These are phyloP conservation scores for Eucalyptus paniculata DNA, from an alignment of 345 rosid genomes.

Conservation along the genomic window DNA sequence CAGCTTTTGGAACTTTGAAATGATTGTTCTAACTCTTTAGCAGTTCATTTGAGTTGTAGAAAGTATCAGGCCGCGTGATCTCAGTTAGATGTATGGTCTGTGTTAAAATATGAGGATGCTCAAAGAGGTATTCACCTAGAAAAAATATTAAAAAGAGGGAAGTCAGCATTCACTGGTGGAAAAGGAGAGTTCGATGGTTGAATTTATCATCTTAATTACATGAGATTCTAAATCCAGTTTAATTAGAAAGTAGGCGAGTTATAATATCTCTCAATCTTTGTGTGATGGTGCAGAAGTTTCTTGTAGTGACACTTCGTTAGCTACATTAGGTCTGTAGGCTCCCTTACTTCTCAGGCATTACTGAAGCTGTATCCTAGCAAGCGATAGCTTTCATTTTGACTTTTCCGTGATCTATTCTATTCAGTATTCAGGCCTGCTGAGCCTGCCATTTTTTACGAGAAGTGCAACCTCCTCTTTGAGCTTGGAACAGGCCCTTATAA, in stretches of 20 bases:
- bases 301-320: not conserved
- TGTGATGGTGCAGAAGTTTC: not conserved
- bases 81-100: not conserved
- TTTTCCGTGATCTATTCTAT: slow-evolving; percentile 47
- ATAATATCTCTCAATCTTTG: not conserved
- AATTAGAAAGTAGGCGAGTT: not conserved
- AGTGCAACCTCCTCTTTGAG: slow-evolving; percentile 72
- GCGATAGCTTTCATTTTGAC: not conserved
- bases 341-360: not conserved
- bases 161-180: no score
- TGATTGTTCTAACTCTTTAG: not conserved
- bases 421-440: slow-evolving; percentile 85
- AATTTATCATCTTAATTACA: no score
- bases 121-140: not conserved
- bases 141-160: no score
- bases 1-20: not conserved
- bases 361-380: not conserved
- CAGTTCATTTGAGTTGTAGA: not conserved
- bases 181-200: no score
- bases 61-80: not conserved
- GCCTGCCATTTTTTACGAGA: slow-evolving; percentile 75
- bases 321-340: not conserved
- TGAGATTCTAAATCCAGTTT: no score
- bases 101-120: not conserved
- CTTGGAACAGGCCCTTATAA: slow-evolving; percentile 86